Percentiles rank a stretch among this genome's conserved stretches.
Evolutionary conservation across 2,329 filamentous ascomycete genomes (phyloP).

Genomic region (Curvularia sp.): DNA sequence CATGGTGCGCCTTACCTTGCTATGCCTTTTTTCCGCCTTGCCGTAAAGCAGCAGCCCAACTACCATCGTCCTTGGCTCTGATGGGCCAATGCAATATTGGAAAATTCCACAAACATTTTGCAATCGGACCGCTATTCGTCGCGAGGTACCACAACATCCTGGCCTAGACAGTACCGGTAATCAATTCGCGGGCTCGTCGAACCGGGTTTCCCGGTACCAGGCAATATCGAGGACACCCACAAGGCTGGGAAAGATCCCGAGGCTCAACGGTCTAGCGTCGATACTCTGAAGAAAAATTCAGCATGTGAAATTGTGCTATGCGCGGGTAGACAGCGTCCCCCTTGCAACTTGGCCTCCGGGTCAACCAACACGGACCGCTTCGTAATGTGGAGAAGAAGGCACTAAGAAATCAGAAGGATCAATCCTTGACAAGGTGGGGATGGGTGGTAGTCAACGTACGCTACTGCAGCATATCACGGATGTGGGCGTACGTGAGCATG

Average conservation of each 20-base stretch:
- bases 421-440: constrained; percentile 5
- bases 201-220: constrained; percentile 14
- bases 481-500: constrained; percentile 8
- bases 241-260: constrained; percentile 25
- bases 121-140: constrained; percentile 7
- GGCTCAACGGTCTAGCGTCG: constrained; percentile 17
- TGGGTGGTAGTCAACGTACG: constrained; percentile 17
- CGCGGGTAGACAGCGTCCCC: constrained; percentile 6
- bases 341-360: constrained; percentile 8
- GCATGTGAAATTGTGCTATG: constrained; percentile 15
- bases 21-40: constrained; percentile 10
- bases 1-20: constrained; percentile 7
- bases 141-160: neutral
- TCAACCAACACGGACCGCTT: constrained; percentile 6
- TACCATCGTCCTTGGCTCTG: neutral
- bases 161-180: constrained; percentile 6
- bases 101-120: constrained; percentile 8
- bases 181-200: constrained; percentile 2
- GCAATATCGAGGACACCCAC: constrained; percentile 18
- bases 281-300: neutral
- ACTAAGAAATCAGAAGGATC: constrained; percentile 6
- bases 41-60: constrained; percentile 7
- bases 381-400: constrained; percentile 19
- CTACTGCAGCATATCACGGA: constrained; percentile 19
- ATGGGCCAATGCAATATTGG: constrained; percentile 9